phyloP scores from a whole-genome alignment of 371 early-diverging fungal species.

The Saksenaea oblongispora region DNA sequence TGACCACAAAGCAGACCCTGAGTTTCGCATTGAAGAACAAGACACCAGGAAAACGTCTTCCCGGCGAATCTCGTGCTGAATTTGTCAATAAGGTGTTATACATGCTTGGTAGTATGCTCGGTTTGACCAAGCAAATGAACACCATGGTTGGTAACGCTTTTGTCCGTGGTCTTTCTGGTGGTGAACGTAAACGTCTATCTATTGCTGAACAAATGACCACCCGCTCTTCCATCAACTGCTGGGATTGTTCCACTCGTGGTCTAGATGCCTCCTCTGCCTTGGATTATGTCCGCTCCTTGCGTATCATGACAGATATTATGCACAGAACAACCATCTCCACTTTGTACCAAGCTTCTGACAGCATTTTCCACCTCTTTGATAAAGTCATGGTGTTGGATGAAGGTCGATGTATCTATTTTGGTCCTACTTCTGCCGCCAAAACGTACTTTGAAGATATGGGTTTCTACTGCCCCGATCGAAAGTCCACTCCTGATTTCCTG shows the following conservation, averaged over 20 bases:
- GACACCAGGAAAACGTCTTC: slow-evolving; percentile 41
- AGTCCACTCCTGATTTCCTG: slow-evolving; percentile 76
- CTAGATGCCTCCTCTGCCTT: slow-evolving; percentile 88
- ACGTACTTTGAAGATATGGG: slow-evolving; percentile 69
- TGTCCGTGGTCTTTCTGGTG: slow-evolving; percentile 82
- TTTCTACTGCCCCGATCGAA: slow-evolving; percentile 64
- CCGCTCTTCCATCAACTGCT: slow-evolving; percentile 69
- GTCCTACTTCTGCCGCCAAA: slow-evolving; percentile 60
- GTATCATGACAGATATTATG: slow-evolving; percentile 61
- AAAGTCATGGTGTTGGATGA: slow-evolving; percentile 69
- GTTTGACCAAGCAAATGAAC: slow-evolving; percentile 70
- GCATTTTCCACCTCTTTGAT: slow-evolving; percentile 77
- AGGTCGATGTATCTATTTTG: slow-evolving; percentile 76
- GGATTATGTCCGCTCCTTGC: slow-evolving; percentile 68
- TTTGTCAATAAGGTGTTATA: slow-evolving; percentile 35
- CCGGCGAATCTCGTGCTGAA: slow-evolving; percentile 17
- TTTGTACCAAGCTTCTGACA: slow-evolving; percentile 72
- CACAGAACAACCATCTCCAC: slow-evolving; percentile 63
- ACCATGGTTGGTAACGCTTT: slow-evolving; percentile 83
- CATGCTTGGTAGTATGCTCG: slow-evolving; percentile 58
- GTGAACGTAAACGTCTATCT: slow-evolving; percentile 83
- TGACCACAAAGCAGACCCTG: slow-evolving; percentile 52
- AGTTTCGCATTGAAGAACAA: slow-evolving; percentile 50
- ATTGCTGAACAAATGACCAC: slow-evolving; percentile 87
- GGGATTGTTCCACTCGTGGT: slow-evolving; percentile 88